These are phyloP conservation scores for Zoysia matrella DNA, from an alignment of 202 grass and related monocot genomes.

Conservation along the genomic window DNA sequence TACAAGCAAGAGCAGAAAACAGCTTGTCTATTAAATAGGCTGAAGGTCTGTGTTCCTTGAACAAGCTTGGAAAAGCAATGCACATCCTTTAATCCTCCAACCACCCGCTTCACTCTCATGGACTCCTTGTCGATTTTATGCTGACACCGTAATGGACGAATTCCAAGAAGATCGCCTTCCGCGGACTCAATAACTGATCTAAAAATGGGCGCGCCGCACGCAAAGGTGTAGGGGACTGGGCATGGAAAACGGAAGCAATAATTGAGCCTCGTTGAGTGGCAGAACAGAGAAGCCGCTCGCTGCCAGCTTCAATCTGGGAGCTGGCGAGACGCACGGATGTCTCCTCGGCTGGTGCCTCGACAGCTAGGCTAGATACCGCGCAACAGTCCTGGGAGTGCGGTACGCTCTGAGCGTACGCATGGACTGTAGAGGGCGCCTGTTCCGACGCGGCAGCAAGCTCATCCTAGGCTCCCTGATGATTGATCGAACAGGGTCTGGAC, in stretches of 20 bases:
- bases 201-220: not conserved
- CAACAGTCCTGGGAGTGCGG: not conserved
- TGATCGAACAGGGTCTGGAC: not conserved
- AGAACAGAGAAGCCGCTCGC: not conserved
- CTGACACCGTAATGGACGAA: not conserved
- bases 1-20: constrained; percentile 42
- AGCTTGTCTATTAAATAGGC: constrained; percentile 27
- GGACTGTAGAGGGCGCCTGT: not conserved
- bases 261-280: constrained; percentile 23
- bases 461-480: not conserved
- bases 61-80: not conserved
- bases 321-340: not conserved
- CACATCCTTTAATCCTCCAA: not conserved
- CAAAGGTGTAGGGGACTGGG: not conserved
- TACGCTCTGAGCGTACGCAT: constrained; percentile 20
- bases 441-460: not conserved
- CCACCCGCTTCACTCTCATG: constrained; percentile 2
- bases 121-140: not conserved
- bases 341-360: not conserved
- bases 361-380: not conserved
- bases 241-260: not conserved
- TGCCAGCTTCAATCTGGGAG: not conserved
- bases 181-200: constrained; percentile 29
- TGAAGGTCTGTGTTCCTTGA: not conserved
- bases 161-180: not conserved